Evolutionary conservation across 2,329 filamentous ascomycete genomes (phyloP), one percentile per base, ranked within the genome.

Genomic region (Sclerotinia borealis): DNA sequence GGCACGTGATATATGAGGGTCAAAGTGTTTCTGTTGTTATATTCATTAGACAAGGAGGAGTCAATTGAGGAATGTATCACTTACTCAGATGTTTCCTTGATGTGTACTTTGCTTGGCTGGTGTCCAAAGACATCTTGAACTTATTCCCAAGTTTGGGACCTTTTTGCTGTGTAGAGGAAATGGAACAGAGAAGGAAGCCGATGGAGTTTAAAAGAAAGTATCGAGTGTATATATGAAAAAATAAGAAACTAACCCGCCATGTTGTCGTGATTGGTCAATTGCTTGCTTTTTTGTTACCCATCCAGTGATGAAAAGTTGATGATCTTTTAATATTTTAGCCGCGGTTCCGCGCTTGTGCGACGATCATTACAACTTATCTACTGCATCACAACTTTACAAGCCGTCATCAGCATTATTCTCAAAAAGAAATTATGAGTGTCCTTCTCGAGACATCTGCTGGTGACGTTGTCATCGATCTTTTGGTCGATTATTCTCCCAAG

Each of bases 401-500:
- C 47, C 29, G 31, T 8, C 6, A 59, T 37, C 25, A 15, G 17
- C 10, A 59, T 43, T 15, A 27, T 9, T 15, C 19, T n/a, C 25
- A 37, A 11, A 17, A n/a, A n/a, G n/a, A n/a, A 48, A 73, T 45
- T 58, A 98, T 98, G 93, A 96, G 92, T 67, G 93, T 96, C 62
- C 83, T 98, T 36, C 82, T 99, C 58, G 93, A 99, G 79, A 97
- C 95, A 39, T 96, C 90, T 64, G 85, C 88, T 1, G 93, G 93
- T 73, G 95, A 99, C 76, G 90, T 99, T 73, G 93, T 96, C 68
- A 92, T 98, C 72, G 93, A 99, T 76, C 83, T 99, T 29, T 81
- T 96, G 66, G 87, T 95, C 59, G 91, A 96, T 70, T 90, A 93
- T 74, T 91, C 92, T 47, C 95, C 93, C 1, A 93, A 88, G 76